Percentiles rank a stretch among this genome's conserved stretches.
Evolutionary conservation across 1,284 basidiomycete genomes (phyloP).

Genomic region (Cutaneotrichosporon cutaneum): DNA sequence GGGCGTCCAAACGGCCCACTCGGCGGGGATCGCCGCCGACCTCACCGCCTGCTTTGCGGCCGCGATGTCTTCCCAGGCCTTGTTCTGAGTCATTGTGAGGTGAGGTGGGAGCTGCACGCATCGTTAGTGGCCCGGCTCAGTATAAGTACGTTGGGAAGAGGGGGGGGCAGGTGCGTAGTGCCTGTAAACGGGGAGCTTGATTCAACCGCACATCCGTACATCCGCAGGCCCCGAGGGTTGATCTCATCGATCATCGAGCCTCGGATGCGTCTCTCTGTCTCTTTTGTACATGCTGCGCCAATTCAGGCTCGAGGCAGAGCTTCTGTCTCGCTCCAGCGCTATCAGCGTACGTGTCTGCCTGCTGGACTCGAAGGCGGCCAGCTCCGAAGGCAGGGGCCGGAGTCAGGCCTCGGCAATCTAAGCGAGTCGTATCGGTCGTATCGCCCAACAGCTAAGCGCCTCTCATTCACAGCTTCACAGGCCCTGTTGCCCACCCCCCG

Average conservation of each 20-base stretch:
- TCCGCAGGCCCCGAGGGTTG: background rate
- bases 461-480: background rate
- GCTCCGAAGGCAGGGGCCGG: background rate
- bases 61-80: conserved; percentile 58
- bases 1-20: conserved; percentile 55
- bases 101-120: background rate
- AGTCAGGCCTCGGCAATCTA: background rate
- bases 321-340: background rate
- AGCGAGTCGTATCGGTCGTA: background rate
- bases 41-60: conserved; percentile 58
- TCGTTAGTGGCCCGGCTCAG: background rate
- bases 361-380: background rate
- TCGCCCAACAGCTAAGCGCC: background rate
- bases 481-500: background rate
- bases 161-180: no score
- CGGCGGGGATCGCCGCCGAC: conserved; percentile 59
- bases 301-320: no score
- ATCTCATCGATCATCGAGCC: no score
- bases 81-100: background rate
- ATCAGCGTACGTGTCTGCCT: background rate
- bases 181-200: background rate
- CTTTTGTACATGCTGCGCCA: background rate
- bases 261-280: background rate
- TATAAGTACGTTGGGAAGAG: background rate
- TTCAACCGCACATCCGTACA: background rate